phyloP scores from a whole-genome alignment of 2,329 filamentous ascomycete species.

The Fonsecaea nubica region DNA sequence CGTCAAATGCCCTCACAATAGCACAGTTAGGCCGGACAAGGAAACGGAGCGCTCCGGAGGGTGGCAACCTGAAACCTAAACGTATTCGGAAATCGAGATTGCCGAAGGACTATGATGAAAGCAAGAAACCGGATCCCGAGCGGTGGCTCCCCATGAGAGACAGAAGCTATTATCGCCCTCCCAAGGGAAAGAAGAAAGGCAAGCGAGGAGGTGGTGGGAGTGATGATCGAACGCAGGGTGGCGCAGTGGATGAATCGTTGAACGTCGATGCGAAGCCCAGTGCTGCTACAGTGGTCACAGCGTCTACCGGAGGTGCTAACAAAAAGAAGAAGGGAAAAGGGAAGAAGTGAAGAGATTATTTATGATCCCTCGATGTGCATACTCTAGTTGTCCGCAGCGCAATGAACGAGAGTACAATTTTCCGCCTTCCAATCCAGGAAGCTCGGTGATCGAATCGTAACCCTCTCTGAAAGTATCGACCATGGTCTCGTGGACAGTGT shows the following conservation, averaged over 20 bases:
- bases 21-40: constrained; percentile 42
- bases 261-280: constrained; percentile 55
- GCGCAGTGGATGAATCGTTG: constrained; percentile 75
- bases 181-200: constrained; percentile 87
- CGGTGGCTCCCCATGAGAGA: constrained; percentile 92
- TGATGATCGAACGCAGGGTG: constrained; percentile 81
- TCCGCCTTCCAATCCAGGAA: neutral
- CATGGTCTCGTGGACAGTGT: neutral
- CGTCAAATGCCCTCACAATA: constrained; percentile 41
- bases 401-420: neutral
- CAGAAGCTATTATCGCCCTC: constrained; percentile 80
- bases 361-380: neutral
- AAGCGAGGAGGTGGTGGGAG: constrained; percentile 67
- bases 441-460: neutral
- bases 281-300: constrained; percentile 42
- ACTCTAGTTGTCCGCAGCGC: neutral
- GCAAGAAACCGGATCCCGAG: constrained; percentile 84
- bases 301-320: constrained; percentile 47
- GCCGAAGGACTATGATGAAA: constrained; percentile 60
- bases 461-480: neutral
- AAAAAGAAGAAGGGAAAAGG: constrained; percentile 60
- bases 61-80: constrained; percentile 49
- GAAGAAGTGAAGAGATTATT: constrained; percentile 48
- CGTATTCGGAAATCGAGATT: constrained; percentile 54
- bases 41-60: constrained; percentile 49